Evolutionary conservation across 2,329 filamentous ascomycete genomes (phyloP).

Genomic region (Verruconis gallopava): DNA sequence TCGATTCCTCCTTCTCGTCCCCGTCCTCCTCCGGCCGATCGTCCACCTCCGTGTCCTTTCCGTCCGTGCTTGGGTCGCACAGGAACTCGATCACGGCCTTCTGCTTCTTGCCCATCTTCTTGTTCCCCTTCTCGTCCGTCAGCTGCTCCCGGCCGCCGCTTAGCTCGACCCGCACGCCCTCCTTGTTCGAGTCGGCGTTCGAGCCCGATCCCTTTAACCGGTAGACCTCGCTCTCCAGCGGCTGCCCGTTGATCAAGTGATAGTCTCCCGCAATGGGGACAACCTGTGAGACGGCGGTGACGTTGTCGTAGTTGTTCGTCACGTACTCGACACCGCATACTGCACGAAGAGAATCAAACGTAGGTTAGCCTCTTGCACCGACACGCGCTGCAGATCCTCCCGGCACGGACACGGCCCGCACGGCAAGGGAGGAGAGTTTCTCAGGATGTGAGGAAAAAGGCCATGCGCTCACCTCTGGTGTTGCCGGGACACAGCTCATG

Average conservation of each 20-base stretch:
- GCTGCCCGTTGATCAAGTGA: conserved; percentile 40
- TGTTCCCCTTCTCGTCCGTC: conserved; percentile 31
- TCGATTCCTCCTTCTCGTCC: conserved; percentile 13
- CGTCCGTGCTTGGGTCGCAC: conserved; percentile 46
- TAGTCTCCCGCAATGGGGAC: conserved; percentile 67
- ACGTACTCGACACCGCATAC: conserved; percentile 63
- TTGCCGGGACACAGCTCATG: conserved; percentile 53
- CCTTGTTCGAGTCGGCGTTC: conserved; percentile 50
- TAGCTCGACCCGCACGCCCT: conserved; percentile 61
- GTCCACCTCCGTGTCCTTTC: conserved; percentile 35
- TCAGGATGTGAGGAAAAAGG: neutral
- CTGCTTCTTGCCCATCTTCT: conserved; percentile 44
- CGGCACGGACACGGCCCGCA: neutral
- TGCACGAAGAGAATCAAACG: too few relatives aligned
- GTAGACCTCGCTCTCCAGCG: conserved; percentile 36
- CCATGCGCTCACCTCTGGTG: conserved; percentile 47
- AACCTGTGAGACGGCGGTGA: conserved; percentile 36
- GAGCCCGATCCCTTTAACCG: conserved; percentile 17
- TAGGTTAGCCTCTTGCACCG: too few relatives aligned
- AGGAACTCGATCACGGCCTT: conserved; percentile 74
- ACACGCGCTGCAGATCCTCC: too few relatives aligned
- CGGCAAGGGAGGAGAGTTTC: neutral
- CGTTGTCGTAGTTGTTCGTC: conserved; percentile 36
- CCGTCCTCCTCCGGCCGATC: conserved; percentile 28
- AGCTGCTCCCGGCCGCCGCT: conserved; percentile 41